Conservation (phyloP, 2,329 filamentous ascomycete genomes). For the Epichloe glyceriae region DNA sequence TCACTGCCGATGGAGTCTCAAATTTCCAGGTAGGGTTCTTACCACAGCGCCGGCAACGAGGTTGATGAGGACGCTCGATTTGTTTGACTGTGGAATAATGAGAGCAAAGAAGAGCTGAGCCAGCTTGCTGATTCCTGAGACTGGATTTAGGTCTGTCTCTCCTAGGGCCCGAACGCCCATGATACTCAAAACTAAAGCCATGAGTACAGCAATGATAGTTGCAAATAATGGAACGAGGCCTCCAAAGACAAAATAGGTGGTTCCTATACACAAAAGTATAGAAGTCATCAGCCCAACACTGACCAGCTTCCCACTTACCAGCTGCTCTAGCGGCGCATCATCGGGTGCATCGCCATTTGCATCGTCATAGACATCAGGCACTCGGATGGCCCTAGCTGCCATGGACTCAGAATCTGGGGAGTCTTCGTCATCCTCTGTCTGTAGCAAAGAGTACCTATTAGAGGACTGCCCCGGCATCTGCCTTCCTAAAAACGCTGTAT, state of each 20-base stretch:
- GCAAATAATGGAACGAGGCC: constrained; percentile 66
- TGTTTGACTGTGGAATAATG: constrained; percentile 67
- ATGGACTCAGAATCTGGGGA: neutral
- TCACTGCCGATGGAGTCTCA: too few species aligned
- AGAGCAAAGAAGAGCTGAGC: constrained; percentile 92
- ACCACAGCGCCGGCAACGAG: constrained; percentile 79
- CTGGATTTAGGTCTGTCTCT: constrained; percentile 90
- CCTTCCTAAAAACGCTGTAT: neutral
- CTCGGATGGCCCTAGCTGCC: neutral
- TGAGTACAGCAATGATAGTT: constrained; percentile 64
- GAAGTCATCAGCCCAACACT: constrained; percentile 64
- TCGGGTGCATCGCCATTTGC: constrained; percentile 36
- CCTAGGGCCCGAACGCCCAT: constrained; percentile 58
- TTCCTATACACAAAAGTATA: constrained; percentile 64
- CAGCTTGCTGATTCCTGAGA: constrained; percentile 91
- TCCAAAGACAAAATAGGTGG: constrained; percentile 75
- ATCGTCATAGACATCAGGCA: neutral
- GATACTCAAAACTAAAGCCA: constrained; percentile 68
- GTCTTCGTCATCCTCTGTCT: neutral
- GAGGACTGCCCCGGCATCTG: neutral
- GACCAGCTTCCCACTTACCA: constrained; percentile 61
- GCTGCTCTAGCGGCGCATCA: constrained; percentile 74
- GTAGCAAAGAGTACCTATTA: constrained; percentile 14
- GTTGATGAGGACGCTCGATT: constrained; percentile 87
- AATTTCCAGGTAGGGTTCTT: constrained; percentile 2